phyloP scores from a whole-genome alignment of 2,329 filamentous ascomycete species.

The Laburnicola sp. region DNA sequence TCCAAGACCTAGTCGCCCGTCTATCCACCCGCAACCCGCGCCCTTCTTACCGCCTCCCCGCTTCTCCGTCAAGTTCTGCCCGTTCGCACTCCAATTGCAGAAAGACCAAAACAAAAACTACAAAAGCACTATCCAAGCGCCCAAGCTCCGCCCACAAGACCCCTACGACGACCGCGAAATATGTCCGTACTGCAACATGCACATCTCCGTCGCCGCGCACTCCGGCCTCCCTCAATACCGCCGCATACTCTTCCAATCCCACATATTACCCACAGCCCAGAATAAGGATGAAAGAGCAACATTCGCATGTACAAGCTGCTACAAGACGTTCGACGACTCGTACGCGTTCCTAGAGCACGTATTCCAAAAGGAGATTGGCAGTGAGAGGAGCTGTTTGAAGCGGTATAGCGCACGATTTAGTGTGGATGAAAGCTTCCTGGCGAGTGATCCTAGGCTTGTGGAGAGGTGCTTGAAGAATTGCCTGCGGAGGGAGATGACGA shows the following conservation, averaged over 20 bases:
- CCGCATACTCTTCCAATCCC: constrained; percentile 37
- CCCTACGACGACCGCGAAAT: constrained; percentile 40
- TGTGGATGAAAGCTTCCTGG: constrained; percentile 22
- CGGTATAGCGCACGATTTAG: constrained; percentile 23
- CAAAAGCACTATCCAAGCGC: constrained; percentile 26
- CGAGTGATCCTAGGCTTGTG: constrained; percentile 30
- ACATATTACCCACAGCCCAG: constrained; percentile 14
- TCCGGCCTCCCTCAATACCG: constrained; percentile 37
- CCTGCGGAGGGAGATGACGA: constrained; percentile 33
- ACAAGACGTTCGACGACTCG: constrained; percentile 41
- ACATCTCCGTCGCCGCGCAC: constrained; percentile 36
- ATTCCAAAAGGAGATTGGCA: constrained; percentile 41
- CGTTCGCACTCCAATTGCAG: constrained; percentile 34
- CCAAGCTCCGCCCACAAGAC: constrained; percentile 31
- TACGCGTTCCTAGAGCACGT: constrained; percentile 43
- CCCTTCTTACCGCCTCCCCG: constrained; percentile 38
- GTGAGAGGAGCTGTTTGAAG: constrained; percentile 34
- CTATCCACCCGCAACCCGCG: constrained; percentile 22
- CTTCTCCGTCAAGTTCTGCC: constrained; percentile 40
- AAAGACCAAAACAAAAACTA: constrained; percentile 27
- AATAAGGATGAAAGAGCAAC: constrained; percentile 23
- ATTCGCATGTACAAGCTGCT: constrained; percentile 41
- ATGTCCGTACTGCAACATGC: constrained; percentile 36
- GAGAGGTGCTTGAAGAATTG: constrained; percentile 41
- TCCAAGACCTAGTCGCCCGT: constrained; percentile 35